A percentile compares a stretch with the other conserved stretches of the same genome.
These are phyloP conservation scores for Thalassiosira hispida DNA, from an alignment of 352 stramenopile species.

Conservation along the genomic window DNA sequence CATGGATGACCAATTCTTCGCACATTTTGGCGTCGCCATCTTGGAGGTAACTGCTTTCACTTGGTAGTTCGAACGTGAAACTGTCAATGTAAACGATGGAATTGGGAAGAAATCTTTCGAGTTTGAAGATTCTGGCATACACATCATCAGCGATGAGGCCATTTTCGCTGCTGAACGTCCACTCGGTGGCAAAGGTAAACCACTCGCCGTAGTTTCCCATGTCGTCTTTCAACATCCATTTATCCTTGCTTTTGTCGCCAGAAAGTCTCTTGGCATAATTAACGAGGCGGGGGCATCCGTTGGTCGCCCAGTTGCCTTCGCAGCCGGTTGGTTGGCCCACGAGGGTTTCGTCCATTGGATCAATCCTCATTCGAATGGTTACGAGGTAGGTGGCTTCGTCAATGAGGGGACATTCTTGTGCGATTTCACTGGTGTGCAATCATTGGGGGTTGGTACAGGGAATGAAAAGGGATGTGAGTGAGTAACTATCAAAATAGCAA, in stretches of 20 bases:
- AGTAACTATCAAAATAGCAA: background rate
- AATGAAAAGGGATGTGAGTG: background rate
- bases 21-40: slow-evolving; percentile 26
- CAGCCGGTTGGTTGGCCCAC: background rate
- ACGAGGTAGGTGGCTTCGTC: slow-evolving; percentile 34
- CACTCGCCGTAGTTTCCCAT: slow-evolving; percentile 51
- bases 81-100: slow-evolving; percentile 38
- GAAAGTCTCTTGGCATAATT: too few relatives aligned
- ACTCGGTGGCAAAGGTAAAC: slow-evolving; percentile 41
- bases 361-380: slow-evolving; percentile 36
- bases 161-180: too few relatives aligned
- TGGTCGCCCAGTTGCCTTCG: too few relatives aligned
- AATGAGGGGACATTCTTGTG: slow-evolving; percentile 34
- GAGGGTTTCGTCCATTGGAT: background rate
- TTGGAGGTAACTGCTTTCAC: too few relatives aligned
- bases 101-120: slow-evolving; percentile 24
- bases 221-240: background rate
- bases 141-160: too few relatives aligned
- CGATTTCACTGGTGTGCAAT: slow-evolving; percentile 21
- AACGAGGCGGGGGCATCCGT: slow-evolving; percentile 21
- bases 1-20: slow-evolving; percentile 34
- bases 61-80: slow-evolving; percentile 52
- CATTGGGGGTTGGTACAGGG: background rate
- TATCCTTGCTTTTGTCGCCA: slow-evolving; percentile 4
- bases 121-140: too few relatives aligned